Percentiles rank a stretch among this genome's conserved stretches.
These are phyloP conservation scores for Beverwykella pulmonaria DNA, from an alignment of 495 filamentous ascomycete genomes.

Conservation along the genomic window DNA sequence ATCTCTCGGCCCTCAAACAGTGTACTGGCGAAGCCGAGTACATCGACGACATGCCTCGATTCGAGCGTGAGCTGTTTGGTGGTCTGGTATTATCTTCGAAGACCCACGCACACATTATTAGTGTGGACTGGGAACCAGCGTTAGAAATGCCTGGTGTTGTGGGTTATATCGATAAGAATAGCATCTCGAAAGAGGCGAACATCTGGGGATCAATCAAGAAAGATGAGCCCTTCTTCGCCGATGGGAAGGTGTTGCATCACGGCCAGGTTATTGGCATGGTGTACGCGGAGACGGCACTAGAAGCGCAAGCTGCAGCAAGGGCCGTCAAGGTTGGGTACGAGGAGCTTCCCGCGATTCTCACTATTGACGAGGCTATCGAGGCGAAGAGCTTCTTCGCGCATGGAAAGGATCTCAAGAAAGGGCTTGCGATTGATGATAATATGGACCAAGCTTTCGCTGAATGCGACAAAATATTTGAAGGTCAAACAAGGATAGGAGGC, in stretches of 20 bases:
- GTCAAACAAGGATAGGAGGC: slow-evolving; percentile 47
- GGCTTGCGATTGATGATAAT: slow-evolving; percentile 35
- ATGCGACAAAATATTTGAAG: slow-evolving; percentile 47
- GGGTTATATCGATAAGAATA: slow-evolving; percentile 49
- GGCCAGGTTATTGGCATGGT: slow-evolving; percentile 49
- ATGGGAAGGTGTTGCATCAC: slow-evolving; percentile 45
- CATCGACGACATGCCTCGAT: slow-evolving; percentile 48
- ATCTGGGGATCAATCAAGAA: slow-evolving; percentile 46
- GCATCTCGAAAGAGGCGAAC: slow-evolving; percentile 45
- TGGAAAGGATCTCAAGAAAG: slow-evolving; percentile 44
- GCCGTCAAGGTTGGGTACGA: slow-evolving; percentile 48
- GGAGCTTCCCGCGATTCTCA: slow-evolving; percentile 46
- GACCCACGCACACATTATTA: slow-evolving; percentile 49
- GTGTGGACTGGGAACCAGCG: slow-evolving; percentile 47
- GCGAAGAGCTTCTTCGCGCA: slow-evolving; percentile 47
- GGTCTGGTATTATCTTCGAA: slow-evolving; percentile 46
- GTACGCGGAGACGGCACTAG: slow-evolving; percentile 47
- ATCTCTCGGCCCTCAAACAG: slow-evolving; percentile 50
- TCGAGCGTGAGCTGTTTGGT: slow-evolving; percentile 47
- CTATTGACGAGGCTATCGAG: slow-evolving; percentile 54
- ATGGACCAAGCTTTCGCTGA: slow-evolving; percentile 44
- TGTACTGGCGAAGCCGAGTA: slow-evolving; percentile 51
- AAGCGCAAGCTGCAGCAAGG: slow-evolving; percentile 46
- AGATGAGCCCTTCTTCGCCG: slow-evolving; percentile 51
- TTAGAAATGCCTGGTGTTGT: slow-evolving; percentile 49